Conservation (phyloP, 495 filamentous ascomycete genomes). For the Gamarada debralockiae region DNA sequence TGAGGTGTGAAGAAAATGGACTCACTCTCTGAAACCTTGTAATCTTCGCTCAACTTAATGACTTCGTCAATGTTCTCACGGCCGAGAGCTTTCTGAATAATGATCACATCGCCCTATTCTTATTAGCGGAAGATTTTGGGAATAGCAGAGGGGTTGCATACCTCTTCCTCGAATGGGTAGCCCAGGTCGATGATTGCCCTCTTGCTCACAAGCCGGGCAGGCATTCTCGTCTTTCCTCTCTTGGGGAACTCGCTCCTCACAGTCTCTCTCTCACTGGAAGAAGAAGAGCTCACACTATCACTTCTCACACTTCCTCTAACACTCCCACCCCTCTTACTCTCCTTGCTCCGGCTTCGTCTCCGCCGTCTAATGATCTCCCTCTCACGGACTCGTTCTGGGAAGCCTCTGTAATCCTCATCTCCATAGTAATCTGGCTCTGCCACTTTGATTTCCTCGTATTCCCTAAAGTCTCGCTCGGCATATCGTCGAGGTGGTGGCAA, state of each 20-base stretch:
- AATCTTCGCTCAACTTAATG: conserved; percentile 74
- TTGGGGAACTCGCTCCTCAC: conserved; percentile 63
- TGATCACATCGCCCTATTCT: conserved; percentile 64
- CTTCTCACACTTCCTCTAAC: conserved; percentile 42
- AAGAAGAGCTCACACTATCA: conserved; percentile 33
- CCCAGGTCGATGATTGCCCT: conserved; percentile 76
- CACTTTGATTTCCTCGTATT: conserved; percentile 65
- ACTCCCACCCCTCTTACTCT: conserved; percentile 30
- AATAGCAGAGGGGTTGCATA: conserved; percentile 32
- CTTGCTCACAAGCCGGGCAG: conserved; percentile 68
- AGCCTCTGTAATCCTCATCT: conserved; percentile 62
- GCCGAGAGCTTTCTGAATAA: conserved; percentile 76
- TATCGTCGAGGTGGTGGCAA: conserved; percentile 40
- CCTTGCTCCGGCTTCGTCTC: conserved; percentile 33
- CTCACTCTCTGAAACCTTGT: conserved; percentile 42
- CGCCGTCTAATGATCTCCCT: conserved; percentile 41
- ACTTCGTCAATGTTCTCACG: conserved; percentile 89
- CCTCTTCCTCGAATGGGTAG: conserved; percentile 85
- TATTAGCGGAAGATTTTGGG: neutral
- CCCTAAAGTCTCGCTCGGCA: conserved; percentile 51
- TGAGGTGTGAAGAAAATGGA: conserved; percentile 15
- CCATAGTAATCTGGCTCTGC: conserved; percentile 63
- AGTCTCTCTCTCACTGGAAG: conserved; percentile 31
- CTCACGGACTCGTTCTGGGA: conserved; percentile 51
- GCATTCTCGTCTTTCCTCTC: conserved; percentile 85